Evolutionary conservation across 2,329 filamentous ascomycete genomes (phyloP), one percentile per base, ranked within the genome.

Genomic region (Calonectria ilicicola): DNA sequence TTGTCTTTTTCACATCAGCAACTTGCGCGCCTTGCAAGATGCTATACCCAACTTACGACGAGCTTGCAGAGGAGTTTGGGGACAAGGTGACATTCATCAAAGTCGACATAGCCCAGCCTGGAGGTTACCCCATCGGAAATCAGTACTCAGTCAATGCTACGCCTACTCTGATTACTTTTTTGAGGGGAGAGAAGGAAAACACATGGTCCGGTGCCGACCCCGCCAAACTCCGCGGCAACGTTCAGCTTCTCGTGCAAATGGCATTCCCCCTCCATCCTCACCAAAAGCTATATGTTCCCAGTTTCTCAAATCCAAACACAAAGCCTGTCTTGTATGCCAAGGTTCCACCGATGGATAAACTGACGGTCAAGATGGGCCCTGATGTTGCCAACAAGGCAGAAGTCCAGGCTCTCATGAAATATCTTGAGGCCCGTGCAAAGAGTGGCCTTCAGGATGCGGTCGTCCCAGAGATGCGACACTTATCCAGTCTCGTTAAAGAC

Each of bases 1-100:
- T 96, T 44, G 89, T 98, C 69, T 98, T 98, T 87, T 98, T 98
- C 85, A 98, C 96, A 0, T 98, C 95, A 4, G 91, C 93, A 2
- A 97, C 93, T 2, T 98, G 96, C 80, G 90, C 91, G 1, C 95
- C 96, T 0, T 98, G 96, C 88, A 96, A 94, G 82, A 85, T 91
- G 19, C 89, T 96, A 2, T 97, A 98, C 79, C 95, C 96, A 1
- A 84, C 93, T 0, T 98, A 95, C 79, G 93, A 97, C 73, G 88
- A 94, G 75, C 87, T 98, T 0, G 95, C 96, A 2, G 90, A 89
- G 29, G 93, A 97, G 81, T 88, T 92, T 32, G 92, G 90, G 1
- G 85, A 89, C 38, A 92, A 92, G 77, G 92, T 91, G 4, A 86
- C 91, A 0, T 89, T 98, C 60, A 92, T 98, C 84, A 97, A 97